These are phyloP conservation scores for Soucietia sequanensis DNA, from an alignment of 805 yeast species.

Conservation along the genomic window DNA sequence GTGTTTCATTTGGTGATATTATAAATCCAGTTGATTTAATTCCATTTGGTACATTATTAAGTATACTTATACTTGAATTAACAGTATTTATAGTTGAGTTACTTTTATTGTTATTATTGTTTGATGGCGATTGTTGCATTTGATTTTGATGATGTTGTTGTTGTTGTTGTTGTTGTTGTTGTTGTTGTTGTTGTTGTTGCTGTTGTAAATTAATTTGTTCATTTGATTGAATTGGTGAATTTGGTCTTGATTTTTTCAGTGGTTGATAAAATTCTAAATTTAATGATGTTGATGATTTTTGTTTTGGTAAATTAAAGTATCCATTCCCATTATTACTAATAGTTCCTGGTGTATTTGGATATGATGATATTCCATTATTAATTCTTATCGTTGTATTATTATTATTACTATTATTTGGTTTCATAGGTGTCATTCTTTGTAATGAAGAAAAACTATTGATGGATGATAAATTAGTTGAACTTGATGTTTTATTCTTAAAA, in stretches of 20 bases:
- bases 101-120: background rate
- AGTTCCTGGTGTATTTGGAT: slow-evolving; percentile 15
- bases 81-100: background rate
- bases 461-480: slow-evolving; percentile 16
- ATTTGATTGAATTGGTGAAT: slow-evolving; percentile 35
- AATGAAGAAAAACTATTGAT: slow-evolving; percentile 13
- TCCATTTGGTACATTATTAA: slow-evolving; percentile 1
- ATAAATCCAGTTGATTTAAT: slow-evolving; percentile 21
- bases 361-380: slow-evolving; percentile 6
- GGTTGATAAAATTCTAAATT: slow-evolving; percentile 37
- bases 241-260: slow-evolving; percentile 46
- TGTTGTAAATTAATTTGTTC: slow-evolving; percentile 1
- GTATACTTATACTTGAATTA: slow-evolving; percentile 1
- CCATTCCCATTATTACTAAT: slow-evolving; percentile 8
- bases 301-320: slow-evolving; percentile 17
- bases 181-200: slow-evolving; percentile 3
- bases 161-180: slow-evolving; percentile 1
- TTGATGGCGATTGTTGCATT: slow-evolving; percentile 2
- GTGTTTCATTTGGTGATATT: slow-evolving; percentile 45
- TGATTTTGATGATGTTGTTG: slow-evolving; percentile 3
- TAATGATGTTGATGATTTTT: slow-evolving; percentile 29
- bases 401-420: slow-evolving; percentile 14
- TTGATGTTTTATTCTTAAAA: slow-evolving; percentile 21
- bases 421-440: slow-evolving; percentile 46
- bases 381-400: no score